Conservation (phyloP, 2,329 filamentous ascomycete species). For the Passalora sequoiae region DNA sequence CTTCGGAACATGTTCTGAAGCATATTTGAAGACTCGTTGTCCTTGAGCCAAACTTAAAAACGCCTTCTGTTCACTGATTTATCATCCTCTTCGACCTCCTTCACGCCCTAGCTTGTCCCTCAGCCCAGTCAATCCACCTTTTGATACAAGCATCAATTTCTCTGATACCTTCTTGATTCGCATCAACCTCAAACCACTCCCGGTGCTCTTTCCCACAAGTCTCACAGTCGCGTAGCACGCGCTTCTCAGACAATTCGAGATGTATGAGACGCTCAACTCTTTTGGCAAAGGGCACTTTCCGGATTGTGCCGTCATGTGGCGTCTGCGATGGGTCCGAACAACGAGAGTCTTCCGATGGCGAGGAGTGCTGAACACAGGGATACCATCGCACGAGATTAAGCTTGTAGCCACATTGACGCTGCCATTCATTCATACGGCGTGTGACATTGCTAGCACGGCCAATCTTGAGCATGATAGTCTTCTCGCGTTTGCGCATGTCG, state of each 20-base stretch:
- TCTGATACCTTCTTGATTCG: constrained; percentile 63
- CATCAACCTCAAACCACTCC: constrained; percentile 93
- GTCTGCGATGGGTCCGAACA: constrained; percentile 31
- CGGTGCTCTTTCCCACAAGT: constrained; percentile 79
- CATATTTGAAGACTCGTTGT: too few relatives aligned
- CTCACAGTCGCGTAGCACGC: constrained; percentile 60
- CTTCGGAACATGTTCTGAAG: too few relatives aligned
- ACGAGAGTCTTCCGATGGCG: constrained; percentile 21
- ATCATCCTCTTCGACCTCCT: too few relatives aligned
- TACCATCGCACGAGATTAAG: constrained; percentile 87
- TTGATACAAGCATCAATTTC: constrained; percentile 68
- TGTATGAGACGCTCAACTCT: constrained; percentile 88
- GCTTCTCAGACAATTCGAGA: constrained; percentile 66
- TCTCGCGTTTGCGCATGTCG: constrained; percentile 26
- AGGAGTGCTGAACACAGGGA: constrained; percentile 57
- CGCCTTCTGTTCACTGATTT: too few relatives aligned
- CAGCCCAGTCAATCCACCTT: constrained; percentile 77
- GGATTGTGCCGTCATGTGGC: constrained; percentile 34
- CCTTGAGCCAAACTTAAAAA: too few relatives aligned
- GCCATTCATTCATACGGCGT: constrained; percentile 86
- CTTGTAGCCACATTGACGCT: constrained; percentile 83
- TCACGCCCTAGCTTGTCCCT: too few relatives aligned
- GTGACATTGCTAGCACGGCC: constrained; percentile 76
- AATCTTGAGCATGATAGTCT: constrained; percentile 63
- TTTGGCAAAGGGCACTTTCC: constrained; percentile 78